These are phyloP conservation scores for Myrmaecium sp. DNA, from an alignment of 2,329 filamentous ascomycete species.

Conservation along the genomic window DNA sequence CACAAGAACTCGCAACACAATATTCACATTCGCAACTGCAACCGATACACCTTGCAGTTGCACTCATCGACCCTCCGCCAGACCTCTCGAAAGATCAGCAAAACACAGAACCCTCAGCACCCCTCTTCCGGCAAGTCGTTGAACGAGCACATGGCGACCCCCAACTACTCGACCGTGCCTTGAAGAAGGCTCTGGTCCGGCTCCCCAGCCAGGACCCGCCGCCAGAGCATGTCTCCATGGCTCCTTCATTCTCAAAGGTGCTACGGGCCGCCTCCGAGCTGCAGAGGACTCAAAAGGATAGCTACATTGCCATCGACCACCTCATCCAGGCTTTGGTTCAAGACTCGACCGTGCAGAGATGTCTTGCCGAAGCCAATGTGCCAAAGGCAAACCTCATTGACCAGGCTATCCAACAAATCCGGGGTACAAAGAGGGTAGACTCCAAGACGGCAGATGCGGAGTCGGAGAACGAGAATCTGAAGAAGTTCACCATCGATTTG, in stretches of 20 bases:
- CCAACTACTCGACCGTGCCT: conserved; percentile 68
- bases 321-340: conserved; percentile 74
- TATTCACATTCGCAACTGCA: conserved; percentile 84
- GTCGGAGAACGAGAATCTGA: conserved; percentile 82
- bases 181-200: conserved; percentile 85
- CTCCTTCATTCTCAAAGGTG: conserved; percentile 66
- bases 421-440: conserved; percentile 84
- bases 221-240: conserved; percentile 70
- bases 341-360: conserved; percentile 54
- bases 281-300: conserved; percentile 95
- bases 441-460: conserved; percentile 92
- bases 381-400: conserved; percentile 84
- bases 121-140: conserved; percentile 88
- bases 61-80: conserved; percentile 57
- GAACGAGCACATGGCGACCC: conserved; percentile 87
- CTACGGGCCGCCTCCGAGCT: conserved; percentile 73
- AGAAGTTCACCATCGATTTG: conserved; percentile 99
- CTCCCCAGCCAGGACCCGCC: conserved; percentile 89
- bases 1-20: conserved; percentile 72
- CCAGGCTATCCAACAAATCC: conserved; percentile 76
- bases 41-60: conserved; percentile 76
- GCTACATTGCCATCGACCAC: conserved; percentile 86
- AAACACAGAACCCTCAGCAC: conserved; percentile 40
- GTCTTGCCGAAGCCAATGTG: conserved; percentile 72
- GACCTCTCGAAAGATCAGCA: conserved; percentile 68